Conservation (phyloP, 2,329 filamentous ascomycete species). For the Thermothelomyces thermophilus region DNA sequence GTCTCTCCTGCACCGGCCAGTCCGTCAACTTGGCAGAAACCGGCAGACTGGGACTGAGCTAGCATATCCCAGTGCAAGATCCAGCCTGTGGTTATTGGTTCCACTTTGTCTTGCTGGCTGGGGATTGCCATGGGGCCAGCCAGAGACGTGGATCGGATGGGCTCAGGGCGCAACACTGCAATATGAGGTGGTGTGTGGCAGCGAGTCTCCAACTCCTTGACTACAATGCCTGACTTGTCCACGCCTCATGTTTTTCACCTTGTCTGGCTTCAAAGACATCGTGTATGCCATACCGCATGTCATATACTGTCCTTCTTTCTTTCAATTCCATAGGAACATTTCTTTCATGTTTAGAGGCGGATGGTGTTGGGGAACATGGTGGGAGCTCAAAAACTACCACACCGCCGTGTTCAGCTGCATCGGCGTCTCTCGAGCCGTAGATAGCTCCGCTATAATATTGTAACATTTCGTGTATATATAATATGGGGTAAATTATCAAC, state of each 20-base stretch:
- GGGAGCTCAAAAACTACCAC: neutral
- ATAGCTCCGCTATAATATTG: neutral
- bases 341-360: neutral
- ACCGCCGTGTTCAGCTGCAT: neutral
- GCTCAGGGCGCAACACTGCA: neutral
- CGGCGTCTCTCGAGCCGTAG: neutral
- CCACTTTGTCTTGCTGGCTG: neutral
- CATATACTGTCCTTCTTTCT: neutral
- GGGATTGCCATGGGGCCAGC: neutral
- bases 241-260: neutral
- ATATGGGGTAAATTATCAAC: neutral
- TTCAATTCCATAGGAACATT: neutral
- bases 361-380: neutral
- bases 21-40: slow-evolving; percentile 19
- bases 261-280: neutral
- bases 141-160: neutral
- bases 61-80: neutral
- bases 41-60: slow-evolving; percentile 12
- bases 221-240: slow-evolving; percentile 2
- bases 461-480: neutral
- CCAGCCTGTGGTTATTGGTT: neutral
- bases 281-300: neutral
- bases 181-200: neutral
- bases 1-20: slow-evolving; percentile 1
- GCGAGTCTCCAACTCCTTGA: neutral